Conservation (phyloP, 306 rosid species). For the Elaeagnus macrophylla region DNA sequence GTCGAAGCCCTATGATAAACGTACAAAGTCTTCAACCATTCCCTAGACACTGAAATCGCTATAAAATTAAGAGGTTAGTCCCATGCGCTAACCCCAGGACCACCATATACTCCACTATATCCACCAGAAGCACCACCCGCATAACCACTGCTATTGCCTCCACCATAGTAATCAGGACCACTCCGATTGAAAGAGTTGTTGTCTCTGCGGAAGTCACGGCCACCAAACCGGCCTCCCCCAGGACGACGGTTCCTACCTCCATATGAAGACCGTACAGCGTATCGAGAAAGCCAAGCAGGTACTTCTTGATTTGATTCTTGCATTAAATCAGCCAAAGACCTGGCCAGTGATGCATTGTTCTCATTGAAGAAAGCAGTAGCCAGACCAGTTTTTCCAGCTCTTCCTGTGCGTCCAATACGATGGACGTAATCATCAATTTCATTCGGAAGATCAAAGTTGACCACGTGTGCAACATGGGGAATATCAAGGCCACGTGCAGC, state of each 20-base stretch:
- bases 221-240: constrained; percentile 73
- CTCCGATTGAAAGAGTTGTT: constrained; percentile 41
- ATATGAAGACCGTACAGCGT: constrained; percentile 55
- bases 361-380: constrained; percentile 90
- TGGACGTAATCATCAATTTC: constrained; percentile 92
- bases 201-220: constrained; percentile 74
- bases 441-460: constrained; percentile 85
- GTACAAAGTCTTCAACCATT: constrained; percentile 30
- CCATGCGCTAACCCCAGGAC: constrained; percentile 37
- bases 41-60: constrained; percentile 27
- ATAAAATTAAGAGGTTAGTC: constrained; percentile 15
- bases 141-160: constrained; percentile 37
- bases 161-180: constrained; percentile 38
- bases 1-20: constrained; percentile 22
- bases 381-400: constrained; percentile 82
- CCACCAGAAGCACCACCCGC: constrained; percentile 57
- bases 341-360: constrained; percentile 60
- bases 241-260: constrained; percentile 77
- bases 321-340: constrained; percentile 68
- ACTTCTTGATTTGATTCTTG: constrained; percentile 76
- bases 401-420: constrained; percentile 86
- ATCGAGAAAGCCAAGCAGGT: constrained; percentile 75
- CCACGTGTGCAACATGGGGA: constrained; percentile 85
- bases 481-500: constrained; percentile 94
- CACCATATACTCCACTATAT: constrained; percentile 53